Conservation (phyloP, 1,139 yeast genomes). For the Wickerhamomyces sp. region DNA sequence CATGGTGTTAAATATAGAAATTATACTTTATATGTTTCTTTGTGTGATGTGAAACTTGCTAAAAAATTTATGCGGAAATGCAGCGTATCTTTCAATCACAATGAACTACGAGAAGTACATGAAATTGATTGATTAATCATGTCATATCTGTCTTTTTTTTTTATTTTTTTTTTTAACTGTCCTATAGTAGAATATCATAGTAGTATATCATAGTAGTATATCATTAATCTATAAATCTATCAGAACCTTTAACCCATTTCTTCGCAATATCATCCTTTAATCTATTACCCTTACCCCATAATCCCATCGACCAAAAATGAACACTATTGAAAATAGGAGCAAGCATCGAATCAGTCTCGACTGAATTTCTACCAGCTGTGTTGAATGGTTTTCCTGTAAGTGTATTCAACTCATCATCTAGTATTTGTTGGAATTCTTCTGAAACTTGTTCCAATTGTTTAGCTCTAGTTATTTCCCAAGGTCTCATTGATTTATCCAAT, state of each 20-base stretch:
- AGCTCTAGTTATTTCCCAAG: conserved; percentile 48
- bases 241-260: conserved; percentile 41
- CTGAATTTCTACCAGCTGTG: conserved; percentile 2
- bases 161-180: too few species aligned
- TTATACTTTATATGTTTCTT: not conserved
- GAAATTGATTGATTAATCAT: not conserved
- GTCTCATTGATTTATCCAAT: conserved; percentile 46
- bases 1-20: conserved; percentile 1
- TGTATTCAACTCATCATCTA: conserved; percentile 11
- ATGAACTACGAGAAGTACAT: not conserved
- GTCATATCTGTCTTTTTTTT: not conserved
- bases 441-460: conserved; percentile 2
- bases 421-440: not conserved
- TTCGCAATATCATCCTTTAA: conserved; percentile 50
- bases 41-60: not conserved
- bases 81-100: not conserved
- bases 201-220: too few species aligned
- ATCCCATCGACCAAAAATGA: conserved; percentile 67
- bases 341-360: conserved; percentile 13
- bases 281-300: conserved; percentile 51
- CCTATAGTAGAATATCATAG: too few species aligned
- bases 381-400: conserved; percentile 8
- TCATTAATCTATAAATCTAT: conserved; percentile 2
- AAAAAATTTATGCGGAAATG: not conserved
- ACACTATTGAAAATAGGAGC: conserved; percentile 46